Percentiles rank a stretch among this genome's conserved stretches.
Conservation (phyloP, 176 grass and related monocot genomes). For the Zizania latifolia region DNA sequence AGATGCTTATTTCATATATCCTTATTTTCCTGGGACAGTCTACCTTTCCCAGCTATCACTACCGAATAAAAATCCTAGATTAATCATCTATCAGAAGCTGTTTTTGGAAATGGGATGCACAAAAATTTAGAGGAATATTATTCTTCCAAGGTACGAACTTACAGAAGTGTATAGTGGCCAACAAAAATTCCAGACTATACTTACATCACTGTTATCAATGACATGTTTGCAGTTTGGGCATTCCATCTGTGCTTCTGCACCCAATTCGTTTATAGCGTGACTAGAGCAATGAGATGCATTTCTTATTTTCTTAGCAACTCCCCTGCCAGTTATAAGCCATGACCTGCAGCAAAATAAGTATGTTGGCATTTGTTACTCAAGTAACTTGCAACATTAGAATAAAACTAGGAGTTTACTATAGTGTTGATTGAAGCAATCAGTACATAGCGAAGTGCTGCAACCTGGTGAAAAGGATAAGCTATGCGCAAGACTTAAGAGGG, state of each 20-base stretch:
- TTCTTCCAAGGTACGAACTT: not conserved
- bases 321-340: constrained; percentile 77
- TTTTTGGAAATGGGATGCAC: not conserved
- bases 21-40: not conserved
- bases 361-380: not conserved
- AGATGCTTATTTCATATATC: not conserved
- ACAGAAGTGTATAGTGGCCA: not conserved
- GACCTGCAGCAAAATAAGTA: constrained; percentile 35
- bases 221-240: constrained; percentile 76
- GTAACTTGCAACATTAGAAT: too few relatives aligned
- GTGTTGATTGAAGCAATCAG: not conserved
- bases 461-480: not conserved
- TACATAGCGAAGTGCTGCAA: too few relatives aligned
- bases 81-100: not conserved
- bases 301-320: constrained; percentile 85
- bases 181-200: constrained; percentile 5
- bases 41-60: not conserved
- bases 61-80: not conserved
- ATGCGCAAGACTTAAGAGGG: not conserved
- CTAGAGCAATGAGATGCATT: constrained; percentile 23
- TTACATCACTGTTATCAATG: constrained; percentile 91
- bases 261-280: constrained; percentile 49
- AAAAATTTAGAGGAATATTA: not conserved
- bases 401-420: not conserved
- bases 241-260: constrained; percentile 55